phyloP scores from a whole-genome alignment of 2,329 filamentous ascomycete genomes.

The Ceratocystiopsis sp. region DNA sequence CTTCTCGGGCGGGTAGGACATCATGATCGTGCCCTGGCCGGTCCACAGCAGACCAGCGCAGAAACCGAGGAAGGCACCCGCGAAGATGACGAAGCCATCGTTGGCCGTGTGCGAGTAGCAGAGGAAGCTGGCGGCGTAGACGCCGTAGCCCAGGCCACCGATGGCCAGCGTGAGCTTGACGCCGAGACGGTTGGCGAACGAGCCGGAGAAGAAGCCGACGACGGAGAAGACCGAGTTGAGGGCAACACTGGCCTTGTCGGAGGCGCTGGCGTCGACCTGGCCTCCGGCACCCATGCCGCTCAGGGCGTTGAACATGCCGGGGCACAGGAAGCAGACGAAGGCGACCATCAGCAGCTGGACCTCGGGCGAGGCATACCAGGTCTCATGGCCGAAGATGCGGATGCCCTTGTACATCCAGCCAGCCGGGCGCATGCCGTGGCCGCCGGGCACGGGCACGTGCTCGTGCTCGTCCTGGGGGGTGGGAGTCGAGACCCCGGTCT shows the following conservation, averaged over 20 bases:
- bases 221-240: slow-evolving; percentile 35
- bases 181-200: slow-evolving; percentile 61
- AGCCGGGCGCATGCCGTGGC: slow-evolving; percentile 19
- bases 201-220: slow-evolving; percentile 55
- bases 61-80: slow-evolving; percentile 58
- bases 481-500: background rate
- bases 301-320: slow-evolving; percentile 16
- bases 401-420: slow-evolving; percentile 54
- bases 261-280: slow-evolving; percentile 10
- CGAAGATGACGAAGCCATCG: slow-evolving; percentile 56
- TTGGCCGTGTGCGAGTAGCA: slow-evolving; percentile 52
- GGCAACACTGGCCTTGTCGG: slow-evolving; percentile 22
- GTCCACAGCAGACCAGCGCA: slow-evolving; percentile 72
- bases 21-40: slow-evolving; percentile 74
- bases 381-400: slow-evolving; percentile 32
- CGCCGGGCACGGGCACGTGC: background rate
- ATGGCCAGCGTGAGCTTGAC: slow-evolving; percentile 50
- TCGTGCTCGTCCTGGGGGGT: background rate
- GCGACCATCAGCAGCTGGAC: slow-evolving; percentile 56
- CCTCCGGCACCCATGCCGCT: slow-evolving; percentile 13
- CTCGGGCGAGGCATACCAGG: slow-evolving; percentile 60
- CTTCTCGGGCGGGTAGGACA: slow-evolving; percentile 68
- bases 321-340: slow-evolving; percentile 41
- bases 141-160: slow-evolving; percentile 59
- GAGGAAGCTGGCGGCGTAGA: slow-evolving; percentile 57